phyloP scores from a whole-genome alignment of 768 basidiomycete species.

The Cyathus striatus region DNA sequence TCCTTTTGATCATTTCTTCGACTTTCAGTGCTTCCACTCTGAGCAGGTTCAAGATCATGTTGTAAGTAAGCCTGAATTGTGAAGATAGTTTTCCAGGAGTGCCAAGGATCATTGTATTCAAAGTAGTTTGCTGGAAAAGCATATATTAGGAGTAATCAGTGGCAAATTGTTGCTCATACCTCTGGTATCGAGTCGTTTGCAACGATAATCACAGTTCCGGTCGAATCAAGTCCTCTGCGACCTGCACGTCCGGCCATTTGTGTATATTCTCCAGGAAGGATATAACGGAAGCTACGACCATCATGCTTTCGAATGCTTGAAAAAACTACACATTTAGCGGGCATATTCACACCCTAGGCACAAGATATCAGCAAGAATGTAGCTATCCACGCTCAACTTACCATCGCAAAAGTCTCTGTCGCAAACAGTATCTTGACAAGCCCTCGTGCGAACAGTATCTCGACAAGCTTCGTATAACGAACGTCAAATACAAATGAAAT shows the following conservation, averaged over 20 bases:
- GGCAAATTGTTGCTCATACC: too few relatives aligned
- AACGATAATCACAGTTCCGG: slow-evolving; percentile 92
- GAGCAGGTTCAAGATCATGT: slow-evolving; percentile 96
- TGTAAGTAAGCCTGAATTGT: slow-evolving; percentile 97
- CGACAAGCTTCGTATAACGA: slow-evolving; percentile 65
- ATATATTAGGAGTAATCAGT: background rate
- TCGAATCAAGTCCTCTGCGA: slow-evolving; percentile 89
- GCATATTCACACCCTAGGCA: slow-evolving; percentile 96
- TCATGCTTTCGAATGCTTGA: slow-evolving; percentile 95
- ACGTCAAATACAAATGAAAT: background rate
- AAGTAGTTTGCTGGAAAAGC: slow-evolving; percentile 55
- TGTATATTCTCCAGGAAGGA: slow-evolving; percentile 90
- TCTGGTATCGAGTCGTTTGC: slow-evolving; percentile 83
- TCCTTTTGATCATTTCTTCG: slow-evolving; percentile 99
- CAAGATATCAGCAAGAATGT: slow-evolving; percentile 2
- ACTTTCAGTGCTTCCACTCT: slow-evolving; percentile 94
- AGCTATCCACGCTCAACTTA: slow-evolving; percentile 29
- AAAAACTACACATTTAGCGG: slow-evolving; percentile 95
- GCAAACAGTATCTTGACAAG: slow-evolving; percentile 96
- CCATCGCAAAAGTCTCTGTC: slow-evolving; percentile 99
- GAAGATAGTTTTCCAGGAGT: slow-evolving; percentile 87
- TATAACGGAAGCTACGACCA: slow-evolving; percentile 85
- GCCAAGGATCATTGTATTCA: slow-evolving; percentile 93
- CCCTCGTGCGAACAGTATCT: slow-evolving; percentile 92
- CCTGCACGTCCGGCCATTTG: slow-evolving; percentile 99